These are phyloP conservation scores for Rhodotorula kratochvilovae DNA, from an alignment of 768 basidiomycete species.

Conservation along the genomic window DNA sequence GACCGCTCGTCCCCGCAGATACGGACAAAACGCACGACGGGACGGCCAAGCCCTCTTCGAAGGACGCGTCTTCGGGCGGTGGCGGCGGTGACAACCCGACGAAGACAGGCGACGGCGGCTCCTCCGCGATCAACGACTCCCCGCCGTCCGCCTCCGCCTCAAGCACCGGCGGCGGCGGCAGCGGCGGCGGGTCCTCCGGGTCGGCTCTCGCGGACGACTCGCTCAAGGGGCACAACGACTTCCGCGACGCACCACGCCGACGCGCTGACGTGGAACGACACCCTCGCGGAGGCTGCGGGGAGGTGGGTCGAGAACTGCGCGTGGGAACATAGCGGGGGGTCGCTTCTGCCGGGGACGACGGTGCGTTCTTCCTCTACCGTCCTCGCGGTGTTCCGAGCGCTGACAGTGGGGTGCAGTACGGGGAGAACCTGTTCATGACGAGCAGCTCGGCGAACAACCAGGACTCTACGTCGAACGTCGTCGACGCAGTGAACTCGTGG, in stretches of 20 bases:
- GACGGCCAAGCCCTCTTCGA: too few species aligned
- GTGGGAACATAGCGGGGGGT: constrained; percentile 3
- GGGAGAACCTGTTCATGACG: constrained; percentile 10
- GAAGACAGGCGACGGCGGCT: too few species aligned
- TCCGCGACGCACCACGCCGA: constrained; percentile 13
- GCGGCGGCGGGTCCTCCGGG: too few species aligned
- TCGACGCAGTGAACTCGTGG: constrained; percentile 7
- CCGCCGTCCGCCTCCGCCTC: too few species aligned
- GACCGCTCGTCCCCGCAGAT: too few species aligned
- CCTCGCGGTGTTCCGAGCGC: too few species aligned
- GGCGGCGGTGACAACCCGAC: too few species aligned
- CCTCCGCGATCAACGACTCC: background rate
- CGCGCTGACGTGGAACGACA: constrained; percentile 13
- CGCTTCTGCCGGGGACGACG: background rate
- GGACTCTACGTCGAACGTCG: background rate
- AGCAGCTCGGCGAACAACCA: too few species aligned
- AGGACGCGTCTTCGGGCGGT: too few species aligned
- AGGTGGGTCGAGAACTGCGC: constrained; percentile 14
- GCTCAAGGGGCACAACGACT: constrained; percentile 14
- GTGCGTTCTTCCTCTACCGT: background rate
- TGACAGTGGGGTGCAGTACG: background rate
- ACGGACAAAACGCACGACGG: too few species aligned
- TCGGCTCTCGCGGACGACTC: background rate
- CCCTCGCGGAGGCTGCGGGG: constrained; percentile 2
- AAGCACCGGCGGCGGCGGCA: too few species aligned